Evolutionary conservation across 441 rosid genomes (phyloP).

Genomic region (Corymbia citriodora): DNA sequence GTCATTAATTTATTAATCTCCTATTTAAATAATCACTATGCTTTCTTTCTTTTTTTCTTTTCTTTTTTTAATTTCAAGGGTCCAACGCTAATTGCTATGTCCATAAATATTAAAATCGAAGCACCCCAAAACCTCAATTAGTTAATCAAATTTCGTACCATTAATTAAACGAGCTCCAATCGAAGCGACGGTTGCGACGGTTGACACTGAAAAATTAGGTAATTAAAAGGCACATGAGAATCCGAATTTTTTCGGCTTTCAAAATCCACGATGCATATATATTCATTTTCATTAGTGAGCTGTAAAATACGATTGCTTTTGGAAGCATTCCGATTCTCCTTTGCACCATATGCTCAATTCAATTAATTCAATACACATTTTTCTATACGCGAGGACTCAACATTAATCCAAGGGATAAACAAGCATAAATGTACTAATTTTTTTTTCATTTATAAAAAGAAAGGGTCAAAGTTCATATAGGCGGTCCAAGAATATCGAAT

Average conservation of each 20-base stretch:
- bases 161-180: neutral
- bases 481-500: neutral
- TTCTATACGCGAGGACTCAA: neutral
- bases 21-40: neutral
- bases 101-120: neutral
- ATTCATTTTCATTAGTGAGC: neutral
- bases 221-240: neutral
- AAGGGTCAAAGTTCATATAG: neutral
- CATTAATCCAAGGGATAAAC: neutral
- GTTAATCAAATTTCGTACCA: neutral
- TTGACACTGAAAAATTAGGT: neutral
- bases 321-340: neutral
- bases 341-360: neutral
- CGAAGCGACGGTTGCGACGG: rapidly evolving
- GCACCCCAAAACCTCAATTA: neutral
- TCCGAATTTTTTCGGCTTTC: neutral
- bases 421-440: neutral
- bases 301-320: neutral
- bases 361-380: neutral
- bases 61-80: neutral
- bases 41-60: neutral
- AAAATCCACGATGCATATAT: neutral
- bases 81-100: neutral
- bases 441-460: neutral
- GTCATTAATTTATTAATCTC: neutral